Base-by-base conservation (phyloP, 2,329 filamentous ascomycete genomes). In the Raffaelea ambrosiae region DNA sequence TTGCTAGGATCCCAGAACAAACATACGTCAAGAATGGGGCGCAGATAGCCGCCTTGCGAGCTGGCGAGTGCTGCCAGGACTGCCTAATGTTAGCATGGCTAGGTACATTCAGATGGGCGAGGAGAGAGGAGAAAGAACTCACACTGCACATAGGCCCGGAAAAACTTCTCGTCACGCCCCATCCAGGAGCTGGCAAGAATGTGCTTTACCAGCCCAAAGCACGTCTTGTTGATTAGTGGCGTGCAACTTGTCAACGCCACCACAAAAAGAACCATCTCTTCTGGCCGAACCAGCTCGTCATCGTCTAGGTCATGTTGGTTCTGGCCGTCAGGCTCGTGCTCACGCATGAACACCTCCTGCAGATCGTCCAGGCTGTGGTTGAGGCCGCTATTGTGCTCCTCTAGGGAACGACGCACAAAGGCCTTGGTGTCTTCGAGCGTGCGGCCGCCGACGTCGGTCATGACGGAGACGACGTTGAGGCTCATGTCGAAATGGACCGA, bases 51-150 rank as follows among this genome's bases (percentile, higher is more conserved):
- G 40, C 86, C 84, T 59, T 96, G 88, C 1, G 89, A 85, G 51
- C 87, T 94, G 46, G 89, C 81, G 41, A 98, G 69, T 35, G 82
- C 80, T 18, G 79, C 77, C 21, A 88, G 66, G 55, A 88, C 84
- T 57, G 81, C 74, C 48, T 76, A 73, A 60, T 26, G 44, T 44
- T 22, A 48, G 43, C 7, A 29, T 35, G 11, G 8, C 18, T 16
- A 16, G 9, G 8, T n/a, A 13, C 14, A 39, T 33, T 33, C 31
- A 33, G 16, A 33, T 33, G 31, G 31, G 31, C 9, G 31, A 16
- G 31, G 14, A n/a, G 18, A 42, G n/a, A 22, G 4, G 10, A 29
- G 14, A 9, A 1, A 44, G 20, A 10, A 51, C 53, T 3, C 46
- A 52, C 52, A 56, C 26, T 55, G 51, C 16, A 54, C 50, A 43